phyloP scores from a whole-genome alignment of 1,284 basidiomycete genomes.

The Malassezia obtusa region DNA sequence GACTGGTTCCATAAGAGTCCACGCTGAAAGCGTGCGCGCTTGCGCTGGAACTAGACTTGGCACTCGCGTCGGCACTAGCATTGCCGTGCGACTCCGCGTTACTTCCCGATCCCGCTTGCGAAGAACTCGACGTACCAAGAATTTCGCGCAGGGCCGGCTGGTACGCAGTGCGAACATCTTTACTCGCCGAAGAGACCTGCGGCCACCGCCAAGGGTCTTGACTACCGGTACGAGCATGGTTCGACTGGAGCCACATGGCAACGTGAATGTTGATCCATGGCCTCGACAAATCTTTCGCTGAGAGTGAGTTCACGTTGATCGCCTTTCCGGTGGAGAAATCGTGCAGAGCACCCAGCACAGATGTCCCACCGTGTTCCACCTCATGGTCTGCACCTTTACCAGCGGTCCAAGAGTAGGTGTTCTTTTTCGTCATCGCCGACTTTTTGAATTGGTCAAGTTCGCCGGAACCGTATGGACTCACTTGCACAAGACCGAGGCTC shows the following conservation, averaged over 20 bases:
- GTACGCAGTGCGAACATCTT: constrained; percentile 14
- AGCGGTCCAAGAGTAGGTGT: constrained; percentile 28
- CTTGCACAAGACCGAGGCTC: constrained; percentile 38
- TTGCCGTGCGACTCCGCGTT: background rate
- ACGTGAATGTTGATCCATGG: constrained; percentile 46
- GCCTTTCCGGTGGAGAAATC: constrained; percentile 31
- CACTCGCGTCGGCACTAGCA: background rate
- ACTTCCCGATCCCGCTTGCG: background rate
- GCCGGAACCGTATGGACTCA: constrained; percentile 26
- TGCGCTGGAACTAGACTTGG: background rate
- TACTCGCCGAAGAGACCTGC: constrained; percentile 17
- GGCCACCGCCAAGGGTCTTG: constrained; percentile 38
- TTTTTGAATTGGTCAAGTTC: constrained; percentile 32
- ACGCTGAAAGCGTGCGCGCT: background rate
- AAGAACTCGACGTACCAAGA: background rate
- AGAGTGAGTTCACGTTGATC: constrained; percentile 20
- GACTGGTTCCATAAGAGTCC: background rate
- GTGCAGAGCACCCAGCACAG: constrained; percentile 22
- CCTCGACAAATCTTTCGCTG: constrained; percentile 27
- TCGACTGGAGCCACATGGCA: constrained; percentile 42
- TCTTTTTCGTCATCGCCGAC: constrained; percentile 20
- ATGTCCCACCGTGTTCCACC: constrained; percentile 16
- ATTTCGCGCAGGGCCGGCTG: constrained; percentile 3
- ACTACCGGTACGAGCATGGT: constrained; percentile 30
- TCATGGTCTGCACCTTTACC: constrained; percentile 8